Evolutionary conservation across 306 rosid species (phyloP), one percentile per base, ranked within the genome.

Genomic region (Acmispon strigosus): DNA sequence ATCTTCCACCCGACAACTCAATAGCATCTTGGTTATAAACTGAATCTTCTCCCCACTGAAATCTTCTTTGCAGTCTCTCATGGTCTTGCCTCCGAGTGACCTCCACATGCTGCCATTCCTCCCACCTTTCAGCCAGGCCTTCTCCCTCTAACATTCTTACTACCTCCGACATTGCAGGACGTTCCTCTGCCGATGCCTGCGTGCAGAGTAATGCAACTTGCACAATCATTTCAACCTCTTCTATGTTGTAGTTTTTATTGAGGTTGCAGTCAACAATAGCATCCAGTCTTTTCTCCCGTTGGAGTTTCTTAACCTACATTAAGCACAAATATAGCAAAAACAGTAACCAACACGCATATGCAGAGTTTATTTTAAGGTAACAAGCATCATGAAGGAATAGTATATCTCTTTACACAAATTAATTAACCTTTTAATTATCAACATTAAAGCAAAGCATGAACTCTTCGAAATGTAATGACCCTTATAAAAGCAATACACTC

Each of bases 121-220:
- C 96, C 98, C 98, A 92, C 74, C 93, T 78, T 86, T 92, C 88
- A 7, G 98, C 87, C 14, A 92, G 89, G 50, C 98, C 98, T 79
- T 92, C 96, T 69, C 96, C 98, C 74, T 92, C 98, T 7, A 92
- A 73, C 98, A 92, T 92, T 70, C 96, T 82, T 41, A 92, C 96
- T 15, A 92, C 96, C 63, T 92, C 91, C 3, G 98, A 90, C 98
- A 92, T 92, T 18, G 86, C 84, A 0, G 96, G 98, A 10, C 98
- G 92, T 20, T 86, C 96, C 20, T 90, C 98, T 0, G 98, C 92
- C 0, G 84, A 82, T 45, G 85, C 84, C 77, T 90, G 96, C 1
- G 98, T 90, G 74, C 98, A 88, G 17, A 92, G 90, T 74, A 92
- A 74, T 24, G 96, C 98, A 36, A 92, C 95, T 78, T 88, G 86